phyloP scores from a whole-genome alignment of 1,139 yeast species.

The Blastobotrys serpentis region DNA sequence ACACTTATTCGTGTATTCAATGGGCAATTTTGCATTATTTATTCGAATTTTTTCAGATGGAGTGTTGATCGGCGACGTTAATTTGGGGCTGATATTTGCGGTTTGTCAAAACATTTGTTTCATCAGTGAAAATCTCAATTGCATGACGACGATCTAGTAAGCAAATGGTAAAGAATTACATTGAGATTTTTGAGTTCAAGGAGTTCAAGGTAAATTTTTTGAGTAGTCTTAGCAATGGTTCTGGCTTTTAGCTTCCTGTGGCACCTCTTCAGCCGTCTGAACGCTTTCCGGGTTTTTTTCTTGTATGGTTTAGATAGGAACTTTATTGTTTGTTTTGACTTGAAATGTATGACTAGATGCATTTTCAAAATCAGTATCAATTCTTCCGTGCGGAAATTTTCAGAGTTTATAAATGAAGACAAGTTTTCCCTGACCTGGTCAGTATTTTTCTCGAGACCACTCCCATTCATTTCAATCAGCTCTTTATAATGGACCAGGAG shows the following conservation, averaged over 20 bases:
- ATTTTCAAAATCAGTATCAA: background rate
- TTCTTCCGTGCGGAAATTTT: background rate
- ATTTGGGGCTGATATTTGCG: background rate
- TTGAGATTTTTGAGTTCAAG: conserved; percentile 6
- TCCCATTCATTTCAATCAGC: background rate
- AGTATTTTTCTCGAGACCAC: background rate
- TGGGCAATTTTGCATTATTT: background rate
- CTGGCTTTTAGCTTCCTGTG: background rate
- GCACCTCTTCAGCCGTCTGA: background rate
- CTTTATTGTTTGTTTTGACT: background rate
- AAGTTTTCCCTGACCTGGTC: background rate
- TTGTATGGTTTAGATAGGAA: background rate
- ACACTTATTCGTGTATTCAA: background rate
- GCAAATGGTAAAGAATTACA: background rate
- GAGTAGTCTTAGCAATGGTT: background rate
- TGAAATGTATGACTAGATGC: background rate
- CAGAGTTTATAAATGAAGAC: background rate
- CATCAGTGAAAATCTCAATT: too few relatives aligned
- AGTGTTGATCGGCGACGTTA: background rate
- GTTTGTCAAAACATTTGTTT: too few relatives aligned
- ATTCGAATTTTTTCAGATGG: background rate
- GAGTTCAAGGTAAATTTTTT: background rate
- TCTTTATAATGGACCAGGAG: background rate
- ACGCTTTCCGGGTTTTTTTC: background rate
- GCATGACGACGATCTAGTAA: too few relatives aligned